These are phyloP conservation scores for Kluyveromyces siamensis DNA, from an alignment of 805 yeast genomes.

Conservation along the genomic window DNA sequence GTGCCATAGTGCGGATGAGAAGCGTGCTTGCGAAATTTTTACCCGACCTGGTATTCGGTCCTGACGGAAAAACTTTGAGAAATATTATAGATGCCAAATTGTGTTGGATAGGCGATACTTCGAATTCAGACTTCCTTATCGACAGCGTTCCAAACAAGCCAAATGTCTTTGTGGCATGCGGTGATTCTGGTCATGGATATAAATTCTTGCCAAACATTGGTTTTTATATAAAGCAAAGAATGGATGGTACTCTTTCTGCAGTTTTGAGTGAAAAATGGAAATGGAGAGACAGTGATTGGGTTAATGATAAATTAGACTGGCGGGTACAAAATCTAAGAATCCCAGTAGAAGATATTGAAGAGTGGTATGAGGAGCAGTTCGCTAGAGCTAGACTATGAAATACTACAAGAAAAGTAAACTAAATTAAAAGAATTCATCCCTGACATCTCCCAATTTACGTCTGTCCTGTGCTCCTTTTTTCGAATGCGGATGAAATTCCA, in stretches of 20 bases:
- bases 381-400: not conserved
- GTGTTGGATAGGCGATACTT: constrained; percentile 37
- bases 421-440: no score
- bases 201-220: constrained; percentile 41
- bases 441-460: no score
- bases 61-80: constrained; percentile 11
- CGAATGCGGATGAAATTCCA: no score
- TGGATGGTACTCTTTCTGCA: constrained; percentile 23
- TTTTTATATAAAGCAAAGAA: constrained; percentile 29
- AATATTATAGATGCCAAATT: constrained; percentile 28
- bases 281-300: constrained; percentile 21
- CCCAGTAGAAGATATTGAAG: not conserved
- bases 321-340: constrained; percentile 5
- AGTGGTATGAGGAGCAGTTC: not conserved
- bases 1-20: constrained; percentile 16
- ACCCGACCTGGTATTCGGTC: constrained; percentile 32
- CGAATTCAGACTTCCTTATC: constrained; percentile 34
- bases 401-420: not conserved
- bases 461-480: no score
- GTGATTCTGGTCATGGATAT: constrained; percentile 42
- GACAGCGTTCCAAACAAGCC: constrained; percentile 29
- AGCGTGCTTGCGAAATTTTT: constrained; percentile 24
- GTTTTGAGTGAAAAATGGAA: constrained; percentile 23
- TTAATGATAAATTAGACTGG: constrained; percentile 6
- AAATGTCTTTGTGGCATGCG: constrained; percentile 35